Percentiles rank a stretch among this genome's conserved stretches.
These are phyloP conservation scores for Theileria orientalis DNA, from an alignment of 169 alveolate species.

Conservation along the genomic window DNA sequence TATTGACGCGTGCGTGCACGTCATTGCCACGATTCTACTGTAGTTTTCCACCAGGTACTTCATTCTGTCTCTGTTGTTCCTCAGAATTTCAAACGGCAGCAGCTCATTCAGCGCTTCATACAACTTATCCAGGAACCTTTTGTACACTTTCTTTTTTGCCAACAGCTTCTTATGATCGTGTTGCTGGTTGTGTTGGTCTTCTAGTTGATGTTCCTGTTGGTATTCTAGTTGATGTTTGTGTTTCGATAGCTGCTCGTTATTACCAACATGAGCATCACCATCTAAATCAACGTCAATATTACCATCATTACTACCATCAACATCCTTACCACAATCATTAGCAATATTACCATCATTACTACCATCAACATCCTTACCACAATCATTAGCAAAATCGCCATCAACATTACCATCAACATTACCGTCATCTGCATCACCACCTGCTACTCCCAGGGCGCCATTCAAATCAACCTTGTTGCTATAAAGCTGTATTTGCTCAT, in stretches of 20 bases:
- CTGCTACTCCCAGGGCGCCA: slow-evolving; percentile 6
- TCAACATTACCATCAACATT: neutral
- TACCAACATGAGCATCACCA: no score
- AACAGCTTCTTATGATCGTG: slow-evolving; percentile 25
- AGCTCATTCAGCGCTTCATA: slow-evolving; percentile 78
- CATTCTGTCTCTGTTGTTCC: slow-evolving; percentile 88
- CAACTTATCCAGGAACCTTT: slow-evolving; percentile 52
- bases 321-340: no score
- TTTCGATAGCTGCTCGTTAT: neutral
- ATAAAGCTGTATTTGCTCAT: slow-evolving; percentile 42
- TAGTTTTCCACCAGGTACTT: slow-evolving; percentile 86
- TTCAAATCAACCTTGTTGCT: no score
- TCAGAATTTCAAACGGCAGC: slow-evolving; percentile 88
- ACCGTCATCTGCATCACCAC: neutral
- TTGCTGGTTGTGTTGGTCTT: slow-evolving; percentile 1
- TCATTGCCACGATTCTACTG: slow-evolving; percentile 91
- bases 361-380: neutral
- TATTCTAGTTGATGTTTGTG: no score
- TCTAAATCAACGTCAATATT: no score
- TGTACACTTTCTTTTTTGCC: slow-evolving; percentile 17
- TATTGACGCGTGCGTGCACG: slow-evolving; percentile 94
- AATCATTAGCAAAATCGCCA: neutral
- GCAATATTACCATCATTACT: no score
- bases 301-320: no score
- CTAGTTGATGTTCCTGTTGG: slow-evolving; percentile 6